These are phyloP conservation scores for Penicillium frequentans DNA, from an alignment of 2,329 filamentous ascomycete genomes.

Conservation along the genomic window DNA sequence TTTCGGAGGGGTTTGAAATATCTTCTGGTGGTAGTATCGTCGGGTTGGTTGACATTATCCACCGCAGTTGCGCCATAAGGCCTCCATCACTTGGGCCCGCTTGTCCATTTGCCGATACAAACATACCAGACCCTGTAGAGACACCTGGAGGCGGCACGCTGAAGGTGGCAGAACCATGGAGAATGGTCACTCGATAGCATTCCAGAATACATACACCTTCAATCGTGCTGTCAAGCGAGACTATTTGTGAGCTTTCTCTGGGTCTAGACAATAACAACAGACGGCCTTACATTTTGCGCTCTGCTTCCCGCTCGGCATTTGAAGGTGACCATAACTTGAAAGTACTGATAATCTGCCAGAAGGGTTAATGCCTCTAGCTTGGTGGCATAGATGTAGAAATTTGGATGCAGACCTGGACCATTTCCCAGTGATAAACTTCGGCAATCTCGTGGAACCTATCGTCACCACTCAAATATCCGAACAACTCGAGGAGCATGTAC, in stretches of 20 bases:
- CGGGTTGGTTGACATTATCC: background rate
- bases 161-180: background rate
- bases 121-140: background rate
- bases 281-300: background rate
- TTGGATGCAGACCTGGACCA: background rate
- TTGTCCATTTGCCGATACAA: background rate
- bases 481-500: background rate
- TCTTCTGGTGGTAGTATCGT: background rate
- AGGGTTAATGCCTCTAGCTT: background rate
- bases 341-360: background rate
- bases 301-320: background rate
- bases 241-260: background rate
- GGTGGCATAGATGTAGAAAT: rapidly evolving
- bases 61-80: background rate
- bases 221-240: background rate
- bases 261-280: background rate
- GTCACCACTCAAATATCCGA: background rate
- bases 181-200: background rate
- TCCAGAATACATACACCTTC: background rate
- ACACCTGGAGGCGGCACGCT: background rate
- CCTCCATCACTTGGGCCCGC: background rate
- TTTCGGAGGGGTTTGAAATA: background rate
- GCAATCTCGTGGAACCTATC: background rate
- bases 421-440: background rate
- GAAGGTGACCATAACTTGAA: background rate